Conservation (phyloP, 441 rosid species). For the Aquilaria agallochum region DNA sequence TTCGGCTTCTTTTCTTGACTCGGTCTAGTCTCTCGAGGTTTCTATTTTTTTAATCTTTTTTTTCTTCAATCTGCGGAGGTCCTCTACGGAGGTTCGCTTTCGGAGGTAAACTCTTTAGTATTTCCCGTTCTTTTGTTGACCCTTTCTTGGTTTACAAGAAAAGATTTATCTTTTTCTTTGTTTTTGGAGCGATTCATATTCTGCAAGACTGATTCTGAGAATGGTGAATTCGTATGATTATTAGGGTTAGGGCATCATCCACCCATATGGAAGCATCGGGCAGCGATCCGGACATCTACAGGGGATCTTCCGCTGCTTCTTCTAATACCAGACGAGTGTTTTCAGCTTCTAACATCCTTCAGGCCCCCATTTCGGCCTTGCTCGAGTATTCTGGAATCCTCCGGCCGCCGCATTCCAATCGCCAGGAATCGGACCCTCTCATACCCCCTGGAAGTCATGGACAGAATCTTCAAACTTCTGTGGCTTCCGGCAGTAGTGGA, state of each 20-base stretch:
- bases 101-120: conserved; percentile 42
- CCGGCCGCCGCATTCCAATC: conserved; percentile 44
- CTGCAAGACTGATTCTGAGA: conserved; percentile 5
- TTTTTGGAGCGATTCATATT: conserved; percentile 3
- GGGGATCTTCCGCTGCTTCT: conserved; percentile 47
- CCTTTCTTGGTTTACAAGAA: conserved; percentile 1
- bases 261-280: conserved; percentile 68
- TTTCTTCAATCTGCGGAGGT: background rate
- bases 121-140: background rate
- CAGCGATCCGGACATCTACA: conserved; percentile 47
- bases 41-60: no score
- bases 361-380: conserved; percentile 83
- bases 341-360: conserved; percentile 82
- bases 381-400: conserved; percentile 90
- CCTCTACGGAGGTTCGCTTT: conserved; percentile 53
- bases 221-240: conserved; percentile 19
- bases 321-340: conserved; percentile 52
- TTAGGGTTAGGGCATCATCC: conserved; percentile 51
- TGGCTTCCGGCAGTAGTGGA: conserved; percentile 33
- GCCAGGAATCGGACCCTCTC: conserved; percentile 54
- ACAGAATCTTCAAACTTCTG: conserved; percentile 41
- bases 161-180: background rate
- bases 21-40: conserved; percentile 11
- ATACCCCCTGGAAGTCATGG: conserved; percentile 17
- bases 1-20: background rate